Evolutionary conservation across 2,329 filamentous ascomycete species (phyloP).

Genomic region (Colletotrichum navitas): DNA sequence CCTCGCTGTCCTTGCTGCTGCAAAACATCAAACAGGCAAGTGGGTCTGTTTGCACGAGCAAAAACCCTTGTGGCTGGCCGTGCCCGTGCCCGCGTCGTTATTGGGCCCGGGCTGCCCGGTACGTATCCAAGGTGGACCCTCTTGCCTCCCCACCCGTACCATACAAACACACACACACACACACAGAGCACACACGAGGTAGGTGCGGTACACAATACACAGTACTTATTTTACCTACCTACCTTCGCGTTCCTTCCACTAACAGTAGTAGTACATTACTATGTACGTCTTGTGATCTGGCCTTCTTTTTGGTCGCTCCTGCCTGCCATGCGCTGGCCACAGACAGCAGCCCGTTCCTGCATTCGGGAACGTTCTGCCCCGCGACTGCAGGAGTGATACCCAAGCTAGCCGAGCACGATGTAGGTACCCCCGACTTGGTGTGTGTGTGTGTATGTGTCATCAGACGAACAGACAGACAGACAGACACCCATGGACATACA

Average conservation of each 20-base stretch:
- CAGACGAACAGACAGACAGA: background rate
- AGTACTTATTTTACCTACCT: too few species aligned
- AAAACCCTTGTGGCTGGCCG: conserved; percentile 37
- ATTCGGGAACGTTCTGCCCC: conserved; percentile 1
- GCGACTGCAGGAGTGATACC: background rate
- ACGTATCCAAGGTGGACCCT: too few species aligned
- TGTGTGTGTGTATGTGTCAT: background rate
- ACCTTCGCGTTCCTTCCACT: background rate
- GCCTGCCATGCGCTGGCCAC: background rate
- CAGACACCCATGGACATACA: too few species aligned
- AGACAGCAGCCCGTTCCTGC: conserved; percentile 21
- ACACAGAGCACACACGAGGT: background rate
- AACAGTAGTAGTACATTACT: too few species aligned
- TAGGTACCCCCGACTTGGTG: too few species aligned
- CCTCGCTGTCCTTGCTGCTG: background rate
- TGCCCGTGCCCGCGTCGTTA: conserved; percentile 20
- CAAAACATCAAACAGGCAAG: conserved; percentile 1
- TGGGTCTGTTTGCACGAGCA: conserved; percentile 4
- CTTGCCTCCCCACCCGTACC: too few species aligned
- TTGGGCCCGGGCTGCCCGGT: conserved; percentile 2
- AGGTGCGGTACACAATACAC: too few species aligned
- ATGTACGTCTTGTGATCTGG: background rate
- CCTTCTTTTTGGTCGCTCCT: background rate
- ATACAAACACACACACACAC: too few species aligned
- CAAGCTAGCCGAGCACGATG: too few species aligned